phyloP scores from a whole-genome alignment of 108 stramenopile genomes.

The Discostella stelligeroides region DNA sequence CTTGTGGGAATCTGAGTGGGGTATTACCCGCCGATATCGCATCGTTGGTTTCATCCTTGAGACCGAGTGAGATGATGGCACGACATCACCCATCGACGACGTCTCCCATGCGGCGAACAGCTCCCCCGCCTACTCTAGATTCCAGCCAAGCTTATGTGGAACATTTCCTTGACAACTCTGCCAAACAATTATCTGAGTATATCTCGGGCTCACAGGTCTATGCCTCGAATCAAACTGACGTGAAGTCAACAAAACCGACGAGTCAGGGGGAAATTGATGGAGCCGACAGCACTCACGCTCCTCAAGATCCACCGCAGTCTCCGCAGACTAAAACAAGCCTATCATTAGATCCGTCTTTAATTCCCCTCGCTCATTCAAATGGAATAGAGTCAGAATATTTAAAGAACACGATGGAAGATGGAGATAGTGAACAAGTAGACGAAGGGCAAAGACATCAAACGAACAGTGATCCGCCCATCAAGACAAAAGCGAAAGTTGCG shows the following conservation, averaged over 20 bases:
- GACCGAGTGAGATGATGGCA: not conserved
- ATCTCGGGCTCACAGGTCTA: not conserved
- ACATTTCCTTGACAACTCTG: not conserved
- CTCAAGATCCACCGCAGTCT: not conserved
- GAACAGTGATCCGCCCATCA: not conserved
- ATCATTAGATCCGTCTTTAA: not conserved
- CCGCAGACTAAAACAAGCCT: not conserved
- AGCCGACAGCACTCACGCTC: not conserved
- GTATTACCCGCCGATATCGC: not conserved
- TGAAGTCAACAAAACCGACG: not conserved
- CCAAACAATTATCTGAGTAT: not conserved
- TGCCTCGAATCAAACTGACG: not conserved
- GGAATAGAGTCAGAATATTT: not conserved
- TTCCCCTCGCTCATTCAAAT: not conserved
- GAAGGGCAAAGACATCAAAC: not conserved
- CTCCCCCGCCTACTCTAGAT: not conserved
- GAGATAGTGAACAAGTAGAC: not conserved
- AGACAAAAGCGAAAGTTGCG: not conserved
- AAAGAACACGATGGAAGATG: not conserved
- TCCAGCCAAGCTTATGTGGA: not conserved
- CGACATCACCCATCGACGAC: not conserved
- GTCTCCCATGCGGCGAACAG: not conserved
- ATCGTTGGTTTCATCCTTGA: constrained; percentile 4
- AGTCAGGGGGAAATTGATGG: not conserved
- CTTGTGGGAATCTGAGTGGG: constrained; percentile 7